Conservation (phyloP, 192 early-diverging fungal genomes). For the Spizellomyces punctatus region DNA sequence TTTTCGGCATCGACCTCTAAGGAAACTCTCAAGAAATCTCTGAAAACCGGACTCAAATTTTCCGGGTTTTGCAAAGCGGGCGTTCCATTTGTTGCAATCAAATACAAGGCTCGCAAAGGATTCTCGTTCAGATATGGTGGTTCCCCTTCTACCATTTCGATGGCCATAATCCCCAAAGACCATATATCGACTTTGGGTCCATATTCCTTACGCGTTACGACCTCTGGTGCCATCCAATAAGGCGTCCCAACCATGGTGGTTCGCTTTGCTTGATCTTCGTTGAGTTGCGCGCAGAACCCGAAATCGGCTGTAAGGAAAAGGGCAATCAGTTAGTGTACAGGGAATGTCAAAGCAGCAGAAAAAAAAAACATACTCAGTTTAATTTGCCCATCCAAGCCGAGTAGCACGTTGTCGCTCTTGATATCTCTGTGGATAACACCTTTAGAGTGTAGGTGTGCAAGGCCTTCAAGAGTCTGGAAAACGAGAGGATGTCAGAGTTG, state of each 20-base stretch:
- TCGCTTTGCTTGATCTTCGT: slow-evolving; percentile 80
- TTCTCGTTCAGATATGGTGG: slow-evolving; percentile 96
- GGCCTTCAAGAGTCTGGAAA: slow-evolving; percentile 57
- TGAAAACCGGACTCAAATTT: slow-evolving; percentile 73
- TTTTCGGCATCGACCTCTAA: slow-evolving; percentile 86
- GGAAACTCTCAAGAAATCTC: slow-evolving; percentile 84
- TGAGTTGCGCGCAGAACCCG: slow-evolving; percentile 91
- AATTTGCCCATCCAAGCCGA: slow-evolving; percentile 73
- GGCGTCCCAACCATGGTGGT: slow-evolving; percentile 57
- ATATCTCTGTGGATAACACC: slow-evolving; percentile 76
- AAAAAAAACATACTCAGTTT: slow-evolving; percentile 59
- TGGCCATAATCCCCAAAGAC: slow-evolving; percentile 96
- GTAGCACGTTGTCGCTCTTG: slow-evolving; percentile 67
- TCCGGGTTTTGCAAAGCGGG: slow-evolving; percentile 89
- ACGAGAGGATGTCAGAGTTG: no score
- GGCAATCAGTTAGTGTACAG: not conserved
- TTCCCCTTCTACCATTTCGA: slow-evolving; percentile 97
- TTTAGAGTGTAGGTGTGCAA: slow-evolving; percentile 63
- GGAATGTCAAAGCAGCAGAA: not conserved
- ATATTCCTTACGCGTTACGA: slow-evolving; percentile 66
- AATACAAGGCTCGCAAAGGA: slow-evolving; percentile 90
- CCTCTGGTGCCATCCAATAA: slow-evolving; percentile 61
- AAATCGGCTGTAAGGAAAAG: slow-evolving; percentile 77
- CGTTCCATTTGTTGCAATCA: slow-evolving; percentile 96
- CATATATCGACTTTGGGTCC: slow-evolving; percentile 77